Evolutionary conservation across 2,329 filamentous ascomycete species (phyloP).

Genomic region (Curvularia verruculosa): DNA sequence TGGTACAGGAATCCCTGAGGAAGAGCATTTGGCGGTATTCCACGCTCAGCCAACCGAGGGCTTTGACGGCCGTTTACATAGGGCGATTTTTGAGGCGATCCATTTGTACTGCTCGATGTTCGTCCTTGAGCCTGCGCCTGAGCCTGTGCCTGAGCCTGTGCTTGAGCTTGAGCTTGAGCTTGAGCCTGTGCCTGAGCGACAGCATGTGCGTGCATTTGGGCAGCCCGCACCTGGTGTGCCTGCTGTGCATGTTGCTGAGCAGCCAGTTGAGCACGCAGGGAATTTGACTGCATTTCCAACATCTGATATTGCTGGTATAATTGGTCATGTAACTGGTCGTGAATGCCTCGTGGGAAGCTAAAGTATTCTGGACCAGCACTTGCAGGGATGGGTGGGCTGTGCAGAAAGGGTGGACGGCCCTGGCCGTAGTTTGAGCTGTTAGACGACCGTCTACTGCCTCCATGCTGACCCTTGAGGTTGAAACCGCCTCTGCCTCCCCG

Average conservation of each 20-base stretch:
- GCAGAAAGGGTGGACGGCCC: slow-evolving; percentile 47
- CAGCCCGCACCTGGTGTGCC: slow-evolving; percentile 46
- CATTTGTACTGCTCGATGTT: slow-evolving; percentile 43
- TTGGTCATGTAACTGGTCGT: slow-evolving; percentile 56
- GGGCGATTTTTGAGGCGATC: slow-evolving; percentile 50
- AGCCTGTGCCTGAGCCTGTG: slow-evolving; percentile 46
- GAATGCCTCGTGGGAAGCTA: slow-evolving; percentile 46
- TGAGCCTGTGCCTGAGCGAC: slow-evolving; percentile 48
- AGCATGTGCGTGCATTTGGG: slow-evolving; percentile 46
- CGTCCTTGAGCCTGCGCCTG: slow-evolving; percentile 47
- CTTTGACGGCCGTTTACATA: slow-evolving; percentile 43
- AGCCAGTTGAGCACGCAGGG: slow-evolving; percentile 44
- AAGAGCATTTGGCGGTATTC: slow-evolving; percentile 37
- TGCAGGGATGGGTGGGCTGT: slow-evolving; percentile 52
- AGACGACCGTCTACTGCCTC: slow-evolving; percentile 59
- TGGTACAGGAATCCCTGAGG: slow-evolving; percentile 54
- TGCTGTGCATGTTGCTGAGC: slow-evolving; percentile 48
- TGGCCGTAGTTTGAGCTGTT: slow-evolving; percentile 59
- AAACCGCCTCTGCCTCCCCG: slow-evolving; percentile 56
- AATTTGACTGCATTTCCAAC: slow-evolving; percentile 52
- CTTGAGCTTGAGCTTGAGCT: slow-evolving; percentile 47
- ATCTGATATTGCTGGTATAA: slow-evolving; percentile 58
- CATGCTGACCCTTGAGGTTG: slow-evolving; percentile 56
- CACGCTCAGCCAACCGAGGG: slow-evolving; percentile 39
- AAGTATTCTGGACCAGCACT: slow-evolving; percentile 53